These are phyloP conservation scores for Penicillium steckii DNA, from an alignment of 495 filamentous ascomycete genomes.

Conservation along the genomic window DNA sequence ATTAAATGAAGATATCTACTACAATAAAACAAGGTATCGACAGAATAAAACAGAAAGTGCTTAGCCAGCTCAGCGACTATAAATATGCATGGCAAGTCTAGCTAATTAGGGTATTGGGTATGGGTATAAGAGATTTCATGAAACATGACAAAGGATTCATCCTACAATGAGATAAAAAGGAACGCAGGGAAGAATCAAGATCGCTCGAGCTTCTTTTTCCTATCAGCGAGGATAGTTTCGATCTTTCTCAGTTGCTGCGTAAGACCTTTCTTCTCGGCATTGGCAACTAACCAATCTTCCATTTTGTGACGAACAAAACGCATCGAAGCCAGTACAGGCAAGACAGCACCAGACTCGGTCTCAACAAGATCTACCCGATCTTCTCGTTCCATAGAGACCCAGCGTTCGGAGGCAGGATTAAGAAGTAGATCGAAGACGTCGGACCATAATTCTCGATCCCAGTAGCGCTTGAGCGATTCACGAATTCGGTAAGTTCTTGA, in stretches of 20 bases:
- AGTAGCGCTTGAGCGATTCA: conserved; percentile 84
- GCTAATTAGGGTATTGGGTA: not conserved
- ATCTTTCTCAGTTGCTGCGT: conserved; percentile 58
- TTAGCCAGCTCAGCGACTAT: too few species aligned
- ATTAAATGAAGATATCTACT: too few species aligned
- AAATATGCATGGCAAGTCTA: not conserved
- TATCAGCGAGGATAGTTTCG: conserved; percentile 66
- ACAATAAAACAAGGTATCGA: too few species aligned
- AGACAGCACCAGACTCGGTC: conserved; percentile 18
- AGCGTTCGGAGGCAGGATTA: conserved; percentile 62
- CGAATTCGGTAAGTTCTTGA: conserved; percentile 60
- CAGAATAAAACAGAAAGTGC: too few species aligned
- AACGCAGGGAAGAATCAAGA: not conserved
- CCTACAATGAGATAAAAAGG: conserved; percentile 2
- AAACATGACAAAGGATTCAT: not conserved
- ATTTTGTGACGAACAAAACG: conserved; percentile 66
- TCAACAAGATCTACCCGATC: not conserved
- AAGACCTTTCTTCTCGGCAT: conserved; percentile 76
- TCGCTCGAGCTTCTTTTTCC: conserved; percentile 55
- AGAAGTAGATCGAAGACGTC: conserved; percentile 82
- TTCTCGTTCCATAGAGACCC: conserved; percentile 47
- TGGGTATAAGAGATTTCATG: not conserved
- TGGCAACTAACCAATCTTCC: conserved; percentile 79
- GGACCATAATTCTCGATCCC: conserved; percentile 89
- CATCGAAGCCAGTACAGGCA: conserved; percentile 71